phyloP scores from a whole-genome alignment of 345 rosid genomes.

The Eutrema japonicum region DNA sequence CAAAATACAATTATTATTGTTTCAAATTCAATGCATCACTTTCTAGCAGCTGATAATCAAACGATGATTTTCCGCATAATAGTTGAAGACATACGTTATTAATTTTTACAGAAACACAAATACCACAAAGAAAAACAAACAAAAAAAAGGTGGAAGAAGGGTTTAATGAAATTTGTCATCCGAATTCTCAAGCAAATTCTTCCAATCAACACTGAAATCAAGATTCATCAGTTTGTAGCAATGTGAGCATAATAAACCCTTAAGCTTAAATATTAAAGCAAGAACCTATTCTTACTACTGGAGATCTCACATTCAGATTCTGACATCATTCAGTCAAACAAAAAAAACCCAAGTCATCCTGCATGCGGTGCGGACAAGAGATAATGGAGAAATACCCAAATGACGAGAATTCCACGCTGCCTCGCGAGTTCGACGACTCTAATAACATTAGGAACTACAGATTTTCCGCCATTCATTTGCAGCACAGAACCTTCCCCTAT shows the following conservation, averaged over 20 bases:
- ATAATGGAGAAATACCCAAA: conserved; percentile 60
- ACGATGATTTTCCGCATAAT: too few species aligned
- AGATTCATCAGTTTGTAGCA: conserved; percentile 18
- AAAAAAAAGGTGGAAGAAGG: neutral
- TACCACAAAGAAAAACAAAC: neutral
- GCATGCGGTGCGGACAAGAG: neutral
- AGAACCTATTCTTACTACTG: neutral
- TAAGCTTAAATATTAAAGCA: neutral
- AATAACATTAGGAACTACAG: conserved; percentile 70
- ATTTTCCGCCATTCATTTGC: conserved; percentile 68
- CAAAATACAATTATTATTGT: too few species aligned
- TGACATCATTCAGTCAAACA: neutral
- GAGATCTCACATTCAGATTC: conserved; percentile 2
- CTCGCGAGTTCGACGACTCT: conserved; percentile 71
- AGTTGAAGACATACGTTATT: too few species aligned
- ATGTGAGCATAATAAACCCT: neutral
- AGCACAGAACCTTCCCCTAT: conserved; percentile 54
- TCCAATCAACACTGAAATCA: conserved; percentile 19
- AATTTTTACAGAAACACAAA: too few species aligned
- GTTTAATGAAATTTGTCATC: conserved; percentile 6
- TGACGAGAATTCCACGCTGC: conserved; percentile 70
- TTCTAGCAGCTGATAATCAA: too few species aligned
- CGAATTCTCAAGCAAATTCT: conserved; percentile 27
- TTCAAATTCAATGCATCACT: too few species aligned
- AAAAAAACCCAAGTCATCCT: too few species aligned